Evolutionary conservation across 2,329 filamentous ascomycete genomes (phyloP).

Genomic region (Aspergillus sp.): DNA sequence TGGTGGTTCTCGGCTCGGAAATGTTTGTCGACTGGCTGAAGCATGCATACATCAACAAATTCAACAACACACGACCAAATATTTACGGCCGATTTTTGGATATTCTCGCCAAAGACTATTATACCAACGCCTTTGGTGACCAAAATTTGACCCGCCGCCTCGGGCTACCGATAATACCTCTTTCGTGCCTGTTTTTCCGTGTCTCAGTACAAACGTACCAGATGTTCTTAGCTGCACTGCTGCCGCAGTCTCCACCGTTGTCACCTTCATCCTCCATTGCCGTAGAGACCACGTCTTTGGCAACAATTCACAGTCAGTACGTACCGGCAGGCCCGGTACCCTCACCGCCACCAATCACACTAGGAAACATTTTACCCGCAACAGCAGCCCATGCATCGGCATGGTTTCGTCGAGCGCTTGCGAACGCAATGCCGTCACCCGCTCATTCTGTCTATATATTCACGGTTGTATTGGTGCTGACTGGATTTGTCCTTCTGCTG

Average conservation of each 20-base stretch:
- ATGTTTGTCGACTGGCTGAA: constrained; percentile 97
- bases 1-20: constrained; percentile 92
- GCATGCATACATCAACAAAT: constrained; percentile 96
- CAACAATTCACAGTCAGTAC: constrained; percentile 48
- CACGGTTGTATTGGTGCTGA: constrained; percentile 82
- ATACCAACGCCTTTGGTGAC: constrained; percentile 89
- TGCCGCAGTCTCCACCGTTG: constrained; percentile 66
- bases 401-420: constrained; percentile 40
- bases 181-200: constrained; percentile 91
- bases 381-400: constrained; percentile 53
- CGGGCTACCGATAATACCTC: constrained; percentile 84
- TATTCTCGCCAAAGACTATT: constrained; percentile 95
- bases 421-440: constrained; percentile 44
- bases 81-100: constrained; percentile 91
- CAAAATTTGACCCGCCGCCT: constrained; percentile 87
- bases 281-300: constrained; percentile 38
- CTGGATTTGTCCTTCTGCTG: constrained; percentile 79
- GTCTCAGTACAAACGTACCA: constrained; percentile 95
- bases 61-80: constrained; percentile 91
- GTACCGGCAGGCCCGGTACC: constrained; percentile 61
- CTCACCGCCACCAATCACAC: constrained; percentile 61
- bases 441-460: constrained; percentile 44
- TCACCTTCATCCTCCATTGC: constrained; percentile 54
- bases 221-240: constrained; percentile 90
- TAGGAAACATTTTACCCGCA: constrained; percentile 53